Evolutionary conservation across 164 flowering plant species (phyloP).

Genomic region (Tinospora cordifolia): DNA sequence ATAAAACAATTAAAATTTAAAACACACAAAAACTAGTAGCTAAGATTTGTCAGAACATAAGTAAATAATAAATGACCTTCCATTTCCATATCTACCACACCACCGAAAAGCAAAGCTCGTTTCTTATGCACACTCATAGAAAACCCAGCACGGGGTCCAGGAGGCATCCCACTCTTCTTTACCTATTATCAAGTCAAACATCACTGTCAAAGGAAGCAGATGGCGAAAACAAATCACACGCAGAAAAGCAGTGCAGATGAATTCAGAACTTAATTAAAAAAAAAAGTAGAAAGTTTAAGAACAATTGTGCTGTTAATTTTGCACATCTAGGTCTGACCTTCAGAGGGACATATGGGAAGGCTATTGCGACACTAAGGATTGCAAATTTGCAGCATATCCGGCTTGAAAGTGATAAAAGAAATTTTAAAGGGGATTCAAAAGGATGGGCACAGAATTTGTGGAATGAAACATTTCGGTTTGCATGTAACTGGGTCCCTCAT

Average conservation of each 20-base stretch:
- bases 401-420: too few species aligned
- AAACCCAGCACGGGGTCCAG: slow-evolving; percentile 98
- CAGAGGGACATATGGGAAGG: too few species aligned
- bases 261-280: too few species aligned
- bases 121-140: slow-evolving; percentile 90
- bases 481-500: too few species aligned
- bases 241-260: background rate
- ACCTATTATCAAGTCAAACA: slow-evolving; percentile 37
- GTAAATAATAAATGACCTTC: slow-evolving; percentile 47
- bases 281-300: too few species aligned
- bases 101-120: slow-evolving; percentile 92
- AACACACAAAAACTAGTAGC: background rate
- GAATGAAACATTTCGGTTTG: too few species aligned
- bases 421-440: too few species aligned
- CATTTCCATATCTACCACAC: slow-evolving; percentile 97
- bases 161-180: slow-evolving; percentile 95
- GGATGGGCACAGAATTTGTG: too few species aligned
- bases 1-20: background rate
- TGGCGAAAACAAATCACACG: background rate
- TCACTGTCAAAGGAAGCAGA: background rate
- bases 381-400: too few species aligned
- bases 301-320: too few species aligned
- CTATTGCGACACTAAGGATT: too few species aligned
- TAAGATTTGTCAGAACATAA: background rate
- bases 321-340: too few species aligned